Conservation (phyloP, 2,329 filamentous ascomycete genomes). For the Diplodia scrobiculata region DNA sequence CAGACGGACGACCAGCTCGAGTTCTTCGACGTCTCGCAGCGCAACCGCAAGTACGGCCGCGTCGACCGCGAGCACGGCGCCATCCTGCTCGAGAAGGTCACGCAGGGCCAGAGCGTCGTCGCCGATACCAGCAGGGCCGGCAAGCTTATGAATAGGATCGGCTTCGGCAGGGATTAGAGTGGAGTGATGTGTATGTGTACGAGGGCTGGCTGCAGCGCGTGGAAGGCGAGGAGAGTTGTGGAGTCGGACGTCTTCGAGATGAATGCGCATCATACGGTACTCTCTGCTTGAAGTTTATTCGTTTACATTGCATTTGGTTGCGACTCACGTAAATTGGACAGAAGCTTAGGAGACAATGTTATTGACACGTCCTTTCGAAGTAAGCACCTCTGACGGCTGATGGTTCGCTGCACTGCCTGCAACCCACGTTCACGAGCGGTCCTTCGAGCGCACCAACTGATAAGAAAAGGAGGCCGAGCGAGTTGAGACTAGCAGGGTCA, state of each 20-base stretch:
- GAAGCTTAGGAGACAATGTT: background rate
- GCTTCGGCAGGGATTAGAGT: constrained; percentile 17
- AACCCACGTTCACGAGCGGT: background rate
- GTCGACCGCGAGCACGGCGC: constrained; percentile 91
- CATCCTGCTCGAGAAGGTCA: constrained; percentile 76
- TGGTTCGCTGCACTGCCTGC: background rate
- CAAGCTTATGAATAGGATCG: constrained; percentile 26
- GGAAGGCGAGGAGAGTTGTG: background rate
- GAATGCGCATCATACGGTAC: background rate
- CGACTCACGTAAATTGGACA: background rate
- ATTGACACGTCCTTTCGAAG: background rate
- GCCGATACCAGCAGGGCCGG: constrained; percentile 7
- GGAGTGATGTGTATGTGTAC: too few relatives aligned
- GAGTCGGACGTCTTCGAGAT: background rate
- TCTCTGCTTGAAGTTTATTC: background rate
- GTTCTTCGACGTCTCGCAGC: constrained; percentile 87
- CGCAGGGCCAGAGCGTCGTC: constrained; percentile 20
- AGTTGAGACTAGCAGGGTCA: background rate
- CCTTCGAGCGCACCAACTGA: too few relatives aligned
- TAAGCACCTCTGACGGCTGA: background rate
- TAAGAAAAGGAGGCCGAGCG: background rate
- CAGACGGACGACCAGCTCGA: constrained; percentile 88
- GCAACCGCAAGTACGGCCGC: constrained; percentile 90
- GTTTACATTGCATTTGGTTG: background rate
- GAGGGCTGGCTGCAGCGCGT: background rate